Conservation (phyloP, 805 yeast species). For the Saturnispora galanensis region DNA sequence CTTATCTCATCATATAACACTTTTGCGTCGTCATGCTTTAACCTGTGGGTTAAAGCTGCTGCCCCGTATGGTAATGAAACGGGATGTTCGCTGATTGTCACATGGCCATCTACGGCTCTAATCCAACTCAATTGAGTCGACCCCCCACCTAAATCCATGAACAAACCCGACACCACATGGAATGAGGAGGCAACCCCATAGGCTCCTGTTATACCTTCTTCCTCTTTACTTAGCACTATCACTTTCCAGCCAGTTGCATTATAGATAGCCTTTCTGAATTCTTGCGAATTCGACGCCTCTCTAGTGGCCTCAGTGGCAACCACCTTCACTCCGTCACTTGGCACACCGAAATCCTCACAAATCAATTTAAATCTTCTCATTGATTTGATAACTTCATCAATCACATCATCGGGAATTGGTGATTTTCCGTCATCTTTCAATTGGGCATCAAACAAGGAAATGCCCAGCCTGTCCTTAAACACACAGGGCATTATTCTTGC, state of each 20-base stretch:
- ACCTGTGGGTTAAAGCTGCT: constrained; percentile 50
- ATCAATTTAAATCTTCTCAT: constrained; percentile 59
- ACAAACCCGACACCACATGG: constrained; percentile 54
- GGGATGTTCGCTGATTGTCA: constrained; percentile 45
- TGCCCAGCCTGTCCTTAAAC: constrained; percentile 63
- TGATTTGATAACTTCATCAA: constrained; percentile 50
- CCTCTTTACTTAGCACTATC: constrained; percentile 46
- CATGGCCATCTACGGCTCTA: constrained; percentile 43
- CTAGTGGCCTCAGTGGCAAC: constrained; percentile 71
- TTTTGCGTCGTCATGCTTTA: constrained; percentile 40
- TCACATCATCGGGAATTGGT: constrained; percentile 50
- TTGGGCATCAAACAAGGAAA: constrained; percentile 58
- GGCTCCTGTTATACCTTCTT: constrained; percentile 59
- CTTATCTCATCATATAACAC: constrained; percentile 45
- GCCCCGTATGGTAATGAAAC: constrained; percentile 68
- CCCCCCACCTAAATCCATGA: constrained; percentile 69
- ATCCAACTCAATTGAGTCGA: constrained; percentile 65
- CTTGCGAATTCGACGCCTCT: constrained; percentile 54
- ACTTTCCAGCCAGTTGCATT: constrained; percentile 62
- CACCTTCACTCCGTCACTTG: constrained; percentile 46
- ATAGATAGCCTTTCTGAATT: constrained; percentile 45
- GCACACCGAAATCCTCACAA: constrained; percentile 68
- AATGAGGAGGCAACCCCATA: constrained; percentile 70
- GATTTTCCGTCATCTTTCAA: constrained; percentile 31
- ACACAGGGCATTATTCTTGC: constrained; percentile 73